phyloP scores from a whole-genome alignment of 2,329 filamentous ascomycete species.

The Trichoderma oligosporum region DNA sequence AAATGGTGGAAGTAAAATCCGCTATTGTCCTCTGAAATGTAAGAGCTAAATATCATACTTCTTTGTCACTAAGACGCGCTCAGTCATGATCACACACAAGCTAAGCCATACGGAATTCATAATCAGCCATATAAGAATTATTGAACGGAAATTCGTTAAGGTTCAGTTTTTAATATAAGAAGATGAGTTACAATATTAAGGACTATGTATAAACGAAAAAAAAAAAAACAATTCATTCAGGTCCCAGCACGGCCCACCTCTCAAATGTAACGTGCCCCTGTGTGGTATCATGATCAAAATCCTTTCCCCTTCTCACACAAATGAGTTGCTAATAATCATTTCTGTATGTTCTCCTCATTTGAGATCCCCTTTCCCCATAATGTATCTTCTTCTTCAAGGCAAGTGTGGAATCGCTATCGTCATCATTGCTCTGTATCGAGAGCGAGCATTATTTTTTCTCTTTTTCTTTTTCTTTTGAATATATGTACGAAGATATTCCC shows the following conservation, averaged over 20 bases:
- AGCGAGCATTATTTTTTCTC: not conserved
- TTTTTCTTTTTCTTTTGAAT: not conserved
- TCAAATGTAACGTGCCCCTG: not conserved
- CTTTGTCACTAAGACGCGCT: too few relatives aligned
- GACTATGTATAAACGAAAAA: not conserved
- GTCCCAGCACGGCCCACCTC: not conserved
- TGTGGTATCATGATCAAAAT: conserved; percentile 14
- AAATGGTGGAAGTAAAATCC: too few relatives aligned
- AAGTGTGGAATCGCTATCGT: not conserved
- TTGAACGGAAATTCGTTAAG: not conserved
- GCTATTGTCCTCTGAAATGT: too few relatives aligned
- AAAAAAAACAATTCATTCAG: conserved; percentile 2
- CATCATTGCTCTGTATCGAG: not conserved
- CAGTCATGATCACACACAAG: too few relatives aligned
- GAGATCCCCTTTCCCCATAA: not conserved
- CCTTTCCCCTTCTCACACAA: not conserved
- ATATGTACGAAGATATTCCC: conserved; percentile 19
- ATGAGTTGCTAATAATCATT: conserved; percentile 31
- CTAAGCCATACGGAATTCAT: too few relatives aligned
- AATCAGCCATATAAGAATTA: too few relatives aligned
- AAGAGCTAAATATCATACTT: too few relatives aligned
- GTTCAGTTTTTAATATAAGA: not conserved
- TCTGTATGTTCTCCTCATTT: not conserved
- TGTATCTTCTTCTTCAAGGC: not conserved
- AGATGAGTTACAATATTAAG: not conserved